A percentile compares a stretch with the other conserved stretches of the same genome.
Evolutionary conservation across 495 filamentous ascomycete species (phyloP).

Genomic region (Hypoxylon intermedium): DNA sequence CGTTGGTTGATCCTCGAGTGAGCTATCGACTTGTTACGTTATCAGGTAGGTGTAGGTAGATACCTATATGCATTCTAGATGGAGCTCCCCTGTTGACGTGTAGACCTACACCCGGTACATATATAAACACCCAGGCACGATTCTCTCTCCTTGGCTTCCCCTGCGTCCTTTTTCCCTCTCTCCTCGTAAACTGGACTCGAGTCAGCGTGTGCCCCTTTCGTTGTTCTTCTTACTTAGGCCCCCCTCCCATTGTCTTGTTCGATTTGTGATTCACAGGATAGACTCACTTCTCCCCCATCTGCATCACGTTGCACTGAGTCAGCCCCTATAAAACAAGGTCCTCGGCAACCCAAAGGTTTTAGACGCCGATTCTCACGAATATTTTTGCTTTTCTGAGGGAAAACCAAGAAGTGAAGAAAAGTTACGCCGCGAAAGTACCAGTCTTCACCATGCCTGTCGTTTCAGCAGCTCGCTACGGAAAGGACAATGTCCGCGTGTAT

Average conservation of each 20-base stretch:
- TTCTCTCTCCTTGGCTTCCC: background rate
- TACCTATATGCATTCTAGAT: conserved; percentile 2
- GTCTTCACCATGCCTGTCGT: conserved; percentile 62
- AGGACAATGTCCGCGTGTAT: conserved; percentile 97
- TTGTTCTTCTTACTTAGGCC: background rate
- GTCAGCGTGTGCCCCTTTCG: conserved; percentile 8
- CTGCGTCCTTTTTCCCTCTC: conserved; percentile 21
- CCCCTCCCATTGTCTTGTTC: conserved; percentile 11
- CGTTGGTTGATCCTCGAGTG: conserved; percentile 5
- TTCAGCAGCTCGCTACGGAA: conserved; percentile 83
- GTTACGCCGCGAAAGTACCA: background rate
- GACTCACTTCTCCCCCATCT: conserved; percentile 21
- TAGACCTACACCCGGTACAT: conserved; percentile 10
- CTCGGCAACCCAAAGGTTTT: conserved; percentile 12
- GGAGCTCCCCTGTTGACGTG: no score
- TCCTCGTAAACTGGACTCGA: conserved; percentile 20
- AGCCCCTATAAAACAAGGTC: conserved; percentile 14
- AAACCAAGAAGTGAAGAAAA: conserved; percentile 1
- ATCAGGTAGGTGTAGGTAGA: no score
- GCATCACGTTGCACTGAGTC: conserved; percentile 29
- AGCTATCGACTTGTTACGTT: conserved; percentile 6
- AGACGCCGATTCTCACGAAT: conserved; percentile 3
- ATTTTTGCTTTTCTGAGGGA: conserved; percentile 3
- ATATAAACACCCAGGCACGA: conserved; percentile 23
- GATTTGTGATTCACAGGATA: conserved; percentile 28